Evolutionary conservation across 2,329 filamentous ascomycete species (phyloP).

Genomic region (Colletotrichum lindemuthianum): DNA sequence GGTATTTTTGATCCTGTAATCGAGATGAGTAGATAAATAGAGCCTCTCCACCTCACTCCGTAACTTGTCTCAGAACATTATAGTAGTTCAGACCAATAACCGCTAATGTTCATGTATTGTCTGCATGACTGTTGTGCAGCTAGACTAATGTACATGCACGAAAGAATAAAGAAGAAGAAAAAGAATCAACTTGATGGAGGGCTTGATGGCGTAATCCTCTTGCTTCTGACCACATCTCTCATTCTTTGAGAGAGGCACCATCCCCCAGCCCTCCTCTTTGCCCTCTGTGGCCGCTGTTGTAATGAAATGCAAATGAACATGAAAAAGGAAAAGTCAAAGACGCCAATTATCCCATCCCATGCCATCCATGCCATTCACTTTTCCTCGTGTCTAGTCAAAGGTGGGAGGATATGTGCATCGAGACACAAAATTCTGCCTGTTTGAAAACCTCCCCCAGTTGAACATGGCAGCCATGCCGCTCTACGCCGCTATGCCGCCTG

Average conservation of each 20-base stretch:
- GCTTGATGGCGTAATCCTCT: neutral
- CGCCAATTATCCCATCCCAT: constrained; percentile 24
- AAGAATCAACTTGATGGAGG: neutral
- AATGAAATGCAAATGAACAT: neutral
- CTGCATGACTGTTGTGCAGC: constrained; percentile 14
- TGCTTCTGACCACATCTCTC: neutral
- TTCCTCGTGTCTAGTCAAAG: neutral
- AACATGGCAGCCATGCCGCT: constrained; percentile 34
- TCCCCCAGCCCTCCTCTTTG: constrained; percentile 2
- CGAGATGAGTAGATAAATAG: no score
- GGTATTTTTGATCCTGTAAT: no score
- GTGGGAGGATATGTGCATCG: constrained; percentile 7
- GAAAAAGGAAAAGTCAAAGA: constrained; percentile 31
- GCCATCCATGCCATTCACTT: constrained; percentile 27
- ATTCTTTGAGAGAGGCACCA: neutral
- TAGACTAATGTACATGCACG: constrained; percentile 19
- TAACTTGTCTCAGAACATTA: no score
- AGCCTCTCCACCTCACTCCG: no score
- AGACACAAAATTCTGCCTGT: constrained; percentile 24
- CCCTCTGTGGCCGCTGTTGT: neutral
- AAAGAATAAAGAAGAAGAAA: neutral
- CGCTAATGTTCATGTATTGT: neutral
- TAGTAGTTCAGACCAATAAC: no score
- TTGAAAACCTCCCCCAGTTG: constrained; percentile 9
- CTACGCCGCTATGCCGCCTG: constrained; percentile 35